Evolutionary conservation across 2,329 filamentous ascomycete genomes (phyloP), one percentile per base, ranked within the genome.

Genomic region (Colletotrichum falcatum): DNA sequence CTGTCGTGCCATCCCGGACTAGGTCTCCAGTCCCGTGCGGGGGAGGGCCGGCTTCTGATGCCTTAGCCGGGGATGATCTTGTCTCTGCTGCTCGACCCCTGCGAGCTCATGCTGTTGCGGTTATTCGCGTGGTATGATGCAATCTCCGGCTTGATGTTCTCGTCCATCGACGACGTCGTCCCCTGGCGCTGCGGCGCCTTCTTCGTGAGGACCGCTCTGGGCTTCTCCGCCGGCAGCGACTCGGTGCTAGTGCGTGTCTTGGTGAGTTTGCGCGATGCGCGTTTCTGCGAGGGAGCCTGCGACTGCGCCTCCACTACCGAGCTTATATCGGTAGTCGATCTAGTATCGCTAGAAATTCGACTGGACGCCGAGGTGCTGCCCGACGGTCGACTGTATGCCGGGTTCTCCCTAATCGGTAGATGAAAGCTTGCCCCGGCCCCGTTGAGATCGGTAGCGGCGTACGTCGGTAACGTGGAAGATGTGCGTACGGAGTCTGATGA

Each of bases 231-330:
- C 42, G 73, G 63, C 28, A 72, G n/a, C 68, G 48, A 39, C 20
- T 83, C 82, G 74, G 78, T 82, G 69, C 74, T 81, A 33, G 77
- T 78, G 33, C 82, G 80, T 61, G 73, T 78, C 75, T 85, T 86
- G 26, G 78, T 81, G 42, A 85, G 76, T 73, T 84, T 84, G 61
- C 79, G 80, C 44, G 79, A 81, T 56, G 78, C 77, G n/a, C 80
- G 77, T 70, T 80, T 83, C 23, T 77, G 77, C 35, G 73, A 72
- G 9, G 66, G 44, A 9, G 69, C 65, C 14, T 66, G 63, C n/a
- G 65, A 63, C 44, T 70, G 55, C 49, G 70, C 66, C 56, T 75
- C 74, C 60, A 75, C 73, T 12, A 76, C 72, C 2, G 77, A 78
- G 3, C 71, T 75, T 20, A 72, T 72, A 33, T 82, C 80, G 9